Percentiles rank a stretch among this genome's conserved stretches.
Evolutionary conservation across 73 alveolate species (phyloP).

Genomic region (Uronychia binucleata): DNA sequence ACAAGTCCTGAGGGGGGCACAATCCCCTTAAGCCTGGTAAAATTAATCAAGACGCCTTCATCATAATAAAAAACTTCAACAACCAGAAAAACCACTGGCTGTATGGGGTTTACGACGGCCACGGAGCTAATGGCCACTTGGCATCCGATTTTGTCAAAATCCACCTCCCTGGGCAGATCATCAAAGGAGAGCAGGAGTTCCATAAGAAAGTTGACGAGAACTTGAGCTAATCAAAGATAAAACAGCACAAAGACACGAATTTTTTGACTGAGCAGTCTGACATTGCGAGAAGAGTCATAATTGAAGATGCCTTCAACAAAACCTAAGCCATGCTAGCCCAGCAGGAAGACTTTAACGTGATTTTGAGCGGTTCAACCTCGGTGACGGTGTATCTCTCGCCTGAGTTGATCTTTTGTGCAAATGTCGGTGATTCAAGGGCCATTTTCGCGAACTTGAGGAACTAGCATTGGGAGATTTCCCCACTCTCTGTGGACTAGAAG

Average conservation of each 20-base stretch:
- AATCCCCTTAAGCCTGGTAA: background rate
- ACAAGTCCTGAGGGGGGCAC: background rate
- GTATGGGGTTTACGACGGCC: conserved; percentile 95
- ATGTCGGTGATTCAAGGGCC: conserved; percentile 31
- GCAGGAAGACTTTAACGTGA: conserved; percentile 15
- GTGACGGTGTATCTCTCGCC: conserved; percentile 9
- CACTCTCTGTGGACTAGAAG: conserved; percentile 56
- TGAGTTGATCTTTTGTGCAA: conserved; percentile 32
- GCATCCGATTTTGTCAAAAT: conserved; percentile 81
- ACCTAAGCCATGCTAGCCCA: conserved; percentile 8
- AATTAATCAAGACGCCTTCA: conserved; percentile 40
- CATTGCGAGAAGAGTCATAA: background rate
- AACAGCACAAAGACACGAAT: background rate
- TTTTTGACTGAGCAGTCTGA: background rate
- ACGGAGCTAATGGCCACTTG: conserved; percentile 92
- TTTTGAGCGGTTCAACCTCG: conserved; percentile 52
- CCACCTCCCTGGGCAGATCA: conserved; percentile 63
- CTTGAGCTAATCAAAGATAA: background rate
- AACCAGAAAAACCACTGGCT: conserved; percentile 55
- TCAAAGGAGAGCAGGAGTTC: conserved; percentile 1
- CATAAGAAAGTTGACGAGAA: background rate
- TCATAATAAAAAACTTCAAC: conserved; percentile 16
- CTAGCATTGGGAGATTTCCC: conserved; percentile 18
- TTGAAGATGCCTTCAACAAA: background rate
- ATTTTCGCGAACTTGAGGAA: background rate